Conservation (phyloP, 202 grass and related monocot species). For the Carex arenaria region DNA sequence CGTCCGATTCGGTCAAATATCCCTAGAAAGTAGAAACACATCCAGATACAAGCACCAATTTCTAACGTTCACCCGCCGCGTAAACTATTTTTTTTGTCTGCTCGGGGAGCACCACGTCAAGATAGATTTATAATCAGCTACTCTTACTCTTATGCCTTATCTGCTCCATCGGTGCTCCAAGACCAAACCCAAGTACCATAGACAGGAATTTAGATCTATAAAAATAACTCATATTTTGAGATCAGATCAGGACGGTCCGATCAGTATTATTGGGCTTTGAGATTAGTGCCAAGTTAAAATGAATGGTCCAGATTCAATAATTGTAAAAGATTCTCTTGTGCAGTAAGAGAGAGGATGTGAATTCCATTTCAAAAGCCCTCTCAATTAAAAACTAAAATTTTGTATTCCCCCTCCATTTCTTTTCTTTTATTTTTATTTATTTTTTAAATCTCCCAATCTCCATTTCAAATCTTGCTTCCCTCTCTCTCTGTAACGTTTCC, state of each 20-base stretch:
- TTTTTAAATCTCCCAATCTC: neutral
- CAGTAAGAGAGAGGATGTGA: too few relatives aligned
- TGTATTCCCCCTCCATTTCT: neutral
- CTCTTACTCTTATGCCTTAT: too few relatives aligned
- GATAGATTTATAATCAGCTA: neutral
- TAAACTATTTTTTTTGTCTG: neutral
- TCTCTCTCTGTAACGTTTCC: conserved; percentile 6
- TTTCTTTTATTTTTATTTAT: neutral
- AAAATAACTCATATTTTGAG: too few relatives aligned
- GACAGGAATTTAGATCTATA: too few relatives aligned
- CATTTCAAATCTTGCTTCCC: conserved; percentile 31
- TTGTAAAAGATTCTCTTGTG: too few relatives aligned
- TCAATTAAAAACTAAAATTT: neutral
- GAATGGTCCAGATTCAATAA: too few relatives aligned
- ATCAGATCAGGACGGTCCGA: too few relatives aligned
- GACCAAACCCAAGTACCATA: neutral
- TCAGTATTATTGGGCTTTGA: too few relatives aligned
- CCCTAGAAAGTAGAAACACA: too few relatives aligned
- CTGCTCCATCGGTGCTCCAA: neutral
- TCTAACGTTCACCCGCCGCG: neutral
- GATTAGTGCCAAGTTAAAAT: too few relatives aligned
- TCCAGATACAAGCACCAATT: neutral
- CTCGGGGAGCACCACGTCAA: neutral
- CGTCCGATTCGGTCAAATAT: neutral
- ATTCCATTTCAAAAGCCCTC: conserved; percentile 11